Conservation (phyloP, 2,329 filamentous ascomycete species). For the Epichloe elymi region DNA sequence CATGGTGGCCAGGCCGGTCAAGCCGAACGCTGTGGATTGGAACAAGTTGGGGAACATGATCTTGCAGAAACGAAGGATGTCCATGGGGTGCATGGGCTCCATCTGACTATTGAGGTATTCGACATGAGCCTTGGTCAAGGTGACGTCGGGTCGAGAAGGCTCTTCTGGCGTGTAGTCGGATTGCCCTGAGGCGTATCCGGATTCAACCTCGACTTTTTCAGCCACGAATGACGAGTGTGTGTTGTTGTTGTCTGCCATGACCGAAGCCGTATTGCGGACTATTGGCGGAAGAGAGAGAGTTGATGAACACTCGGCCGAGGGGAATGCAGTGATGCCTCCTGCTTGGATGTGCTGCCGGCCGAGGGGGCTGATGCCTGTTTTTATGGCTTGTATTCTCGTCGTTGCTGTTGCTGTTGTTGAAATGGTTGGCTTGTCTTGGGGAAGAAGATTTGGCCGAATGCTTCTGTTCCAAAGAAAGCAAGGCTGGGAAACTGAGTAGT, state of each 20-base stretch:
- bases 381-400: not conserved
- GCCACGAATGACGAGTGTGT: conserved; percentile 26
- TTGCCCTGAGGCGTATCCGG: conserved; percentile 62
- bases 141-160: conserved; percentile 53
- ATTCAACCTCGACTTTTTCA: conserved; percentile 48
- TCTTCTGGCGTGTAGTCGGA: conserved; percentile 26
- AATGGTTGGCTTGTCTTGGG: not conserved
- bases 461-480: not conserved
- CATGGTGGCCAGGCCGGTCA: conserved; percentile 69
- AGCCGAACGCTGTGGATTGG: conserved; percentile 72
- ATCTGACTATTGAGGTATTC: conserved; percentile 84
- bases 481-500: not conserved
- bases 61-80: conserved; percentile 86
- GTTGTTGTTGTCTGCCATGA: conserved; percentile 24
- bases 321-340: not conserved
- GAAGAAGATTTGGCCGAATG: too few species aligned
- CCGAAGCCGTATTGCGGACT: not conserved
- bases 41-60: conserved; percentile 80
- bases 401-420: not conserved
- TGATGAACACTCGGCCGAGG: not conserved
- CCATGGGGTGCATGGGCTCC: conserved; percentile 75
- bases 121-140: conserved; percentile 78
- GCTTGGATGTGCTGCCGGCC: not conserved
- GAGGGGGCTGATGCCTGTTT: not conserved
- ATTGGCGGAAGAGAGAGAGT: too few species aligned